Evolutionary conservation across 2,329 filamentous ascomycete species (phyloP).

Genomic region (Hypoxylon sp.): DNA sequence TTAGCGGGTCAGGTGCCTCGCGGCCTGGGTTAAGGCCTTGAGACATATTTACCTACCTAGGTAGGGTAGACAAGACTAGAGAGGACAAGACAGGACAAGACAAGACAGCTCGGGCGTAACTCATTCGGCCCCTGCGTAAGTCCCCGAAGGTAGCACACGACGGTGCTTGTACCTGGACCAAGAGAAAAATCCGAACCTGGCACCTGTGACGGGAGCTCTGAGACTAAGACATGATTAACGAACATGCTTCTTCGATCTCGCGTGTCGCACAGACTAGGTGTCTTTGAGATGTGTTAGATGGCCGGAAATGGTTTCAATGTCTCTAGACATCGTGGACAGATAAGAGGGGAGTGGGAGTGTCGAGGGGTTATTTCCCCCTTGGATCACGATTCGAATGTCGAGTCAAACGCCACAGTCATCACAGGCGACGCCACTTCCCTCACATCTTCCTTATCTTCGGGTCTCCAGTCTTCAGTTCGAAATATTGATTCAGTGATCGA

Average conservation of each 20-base stretch:
- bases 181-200: neutral
- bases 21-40: slow-evolving; percentile 1
- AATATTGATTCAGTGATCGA: slow-evolving; percentile 15
- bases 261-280: slow-evolving; percentile 21
- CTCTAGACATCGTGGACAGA: neutral
- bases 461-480: neutral
- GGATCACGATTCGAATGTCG: slow-evolving; percentile 14
- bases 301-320: slow-evolving; percentile 4
- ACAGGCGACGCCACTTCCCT: slow-evolving; percentile 29
- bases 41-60: no score
- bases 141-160: slow-evolving; percentile 15
- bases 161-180: neutral
- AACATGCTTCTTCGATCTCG: slow-evolving; percentile 12
- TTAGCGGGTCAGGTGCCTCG: neutral
- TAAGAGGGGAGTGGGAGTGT: neutral
- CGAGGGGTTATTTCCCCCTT: neutral
- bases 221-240: slow-evolving; percentile 20
- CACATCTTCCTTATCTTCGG: slow-evolving; percentile 5
- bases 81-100: slow-evolving; percentile 1
- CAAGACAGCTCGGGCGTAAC: slow-evolving; percentile 37
- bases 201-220: neutral
- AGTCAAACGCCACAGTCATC: slow-evolving; percentile 25
- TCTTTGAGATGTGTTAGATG: neutral
- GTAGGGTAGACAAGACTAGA: no score
- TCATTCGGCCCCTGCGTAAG: slow-evolving; percentile 32